Base-by-base conservation (phyloP, 192 early-diverging fungal species). In the Entomortierella beljakovae region DNA sequence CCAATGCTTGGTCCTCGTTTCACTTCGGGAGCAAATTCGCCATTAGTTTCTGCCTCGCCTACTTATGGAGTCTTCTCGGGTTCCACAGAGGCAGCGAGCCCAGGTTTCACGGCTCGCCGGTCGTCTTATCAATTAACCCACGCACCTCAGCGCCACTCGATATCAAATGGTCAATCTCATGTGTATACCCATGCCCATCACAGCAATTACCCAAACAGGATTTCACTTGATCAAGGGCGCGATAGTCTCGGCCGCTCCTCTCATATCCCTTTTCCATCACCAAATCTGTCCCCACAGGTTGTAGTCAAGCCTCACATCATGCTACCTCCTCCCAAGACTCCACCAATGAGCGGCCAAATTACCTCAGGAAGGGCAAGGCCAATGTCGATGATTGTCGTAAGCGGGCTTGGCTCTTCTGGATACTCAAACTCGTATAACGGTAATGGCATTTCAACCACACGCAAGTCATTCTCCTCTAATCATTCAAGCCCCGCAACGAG, bases 251-350 rank as follows among this genome's bases (percentile, higher is more conserved):
- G 51, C 42, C 75, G 75, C 13, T 64, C 75, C 0, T 61, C 75
- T 11, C 58, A 65, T 18, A 49, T 65, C 5, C 75, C 75, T 22
- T 34, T 79, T 4, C 71, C 65, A 25, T 68, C 73, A 29, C 56
- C 67, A 18, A 64, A 37, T 56, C 52, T 70, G 67, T 70, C 62
- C 3, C 75, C 75, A 4, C 75, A 79, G 25, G 49, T 79, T 16
- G 75, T 79, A 5, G 75, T 79, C 28, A 79, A 79, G 54, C 75
- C 75, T 5, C 75, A 70, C 40, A 79, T 79, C 42, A 70, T 79
- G 75, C 26, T 79, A 16, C 75, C 75, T 18, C 60, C 74, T 6
- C 75, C 75, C 25, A 79, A 61, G 55, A 79, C 67, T 1, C 75
- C 75, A 22, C 75, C 68, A 20, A 79, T 79, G 68, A 79, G 62